Evolutionary conservation across 352 stramenopile genomes (phyloP).

Genomic region (Globisporangium nagaii): DNA sequence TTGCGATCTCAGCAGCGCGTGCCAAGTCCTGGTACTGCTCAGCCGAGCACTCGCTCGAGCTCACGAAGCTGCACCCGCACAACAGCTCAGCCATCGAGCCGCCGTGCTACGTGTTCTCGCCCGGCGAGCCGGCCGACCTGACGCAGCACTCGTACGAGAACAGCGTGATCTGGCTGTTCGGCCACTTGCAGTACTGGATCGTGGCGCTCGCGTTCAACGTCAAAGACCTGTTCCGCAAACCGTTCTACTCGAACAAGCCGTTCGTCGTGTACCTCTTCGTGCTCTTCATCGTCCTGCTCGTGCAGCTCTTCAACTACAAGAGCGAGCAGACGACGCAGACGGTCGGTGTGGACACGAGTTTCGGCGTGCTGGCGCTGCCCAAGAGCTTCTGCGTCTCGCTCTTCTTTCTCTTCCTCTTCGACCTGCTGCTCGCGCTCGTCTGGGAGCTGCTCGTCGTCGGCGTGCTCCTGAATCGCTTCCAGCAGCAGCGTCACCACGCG

Average conservation of each 20-base stretch:
- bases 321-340: slow-evolving; percentile 37
- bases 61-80: slow-evolving; percentile 26
- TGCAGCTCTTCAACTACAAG: slow-evolving; percentile 67
- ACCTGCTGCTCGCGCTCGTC: slow-evolving; percentile 39
- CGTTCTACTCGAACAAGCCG: slow-evolving; percentile 43
- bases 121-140: slow-evolving; percentile 39
- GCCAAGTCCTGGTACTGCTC: slow-evolving; percentile 62
- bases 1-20: slow-evolving; percentile 47
- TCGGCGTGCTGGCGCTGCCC: slow-evolving; percentile 48
- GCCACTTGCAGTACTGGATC: slow-evolving; percentile 75
- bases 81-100: slow-evolving; percentile 32
- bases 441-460: slow-evolving; percentile 64
- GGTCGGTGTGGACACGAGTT: slow-evolving; percentile 51
- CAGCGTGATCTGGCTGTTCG: slow-evolving; percentile 73
- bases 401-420: slow-evolving; percentile 67
- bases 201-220: slow-evolving; percentile 64
- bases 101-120: slow-evolving; percentile 64
- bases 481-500: slow-evolving; percentile 27
- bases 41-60: slow-evolving; percentile 29
- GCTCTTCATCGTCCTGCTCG: slow-evolving; percentile 45
- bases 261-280: slow-evolving; percentile 50
- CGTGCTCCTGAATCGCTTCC: slow-evolving; percentile 41
- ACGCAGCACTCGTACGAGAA: slow-evolving; percentile 76
- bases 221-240: slow-evolving; percentile 52
- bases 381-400: slow-evolving; percentile 50